Evolutionary conservation across 2,329 filamentous ascomycete genomes (phyloP).

Genomic region (Fusarium keratoplasticum): DNA sequence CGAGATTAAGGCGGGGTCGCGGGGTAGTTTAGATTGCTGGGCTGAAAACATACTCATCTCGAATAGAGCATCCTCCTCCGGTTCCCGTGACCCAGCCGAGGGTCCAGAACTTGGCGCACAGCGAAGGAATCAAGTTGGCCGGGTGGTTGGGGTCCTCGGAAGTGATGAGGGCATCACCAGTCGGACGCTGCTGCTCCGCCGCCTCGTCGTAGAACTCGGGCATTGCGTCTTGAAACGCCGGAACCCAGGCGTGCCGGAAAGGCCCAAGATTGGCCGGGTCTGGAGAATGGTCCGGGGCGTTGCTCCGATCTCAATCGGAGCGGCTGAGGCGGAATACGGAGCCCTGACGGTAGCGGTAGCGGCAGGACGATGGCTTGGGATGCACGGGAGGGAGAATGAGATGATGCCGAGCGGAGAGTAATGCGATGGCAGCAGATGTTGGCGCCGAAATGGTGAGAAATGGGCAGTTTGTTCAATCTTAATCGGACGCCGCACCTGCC

Average conservation of each 20-base stretch:
- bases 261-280: conserved; percentile 11
- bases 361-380: conserved; percentile 12
- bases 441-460: conserved; percentile 13
- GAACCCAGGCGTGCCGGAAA: conserved; percentile 14
- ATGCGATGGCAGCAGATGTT: conserved; percentile 15
- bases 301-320: conserved; percentile 19
- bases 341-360: conserved; percentile 9
- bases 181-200: conserved; percentile 24
- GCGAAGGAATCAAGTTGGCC: conserved; percentile 91
- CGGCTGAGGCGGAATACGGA: conserved; percentile 27
- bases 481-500: conserved; percentile 26
- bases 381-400: conserved; percentile 31
- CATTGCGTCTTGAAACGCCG: conserved; percentile 9
- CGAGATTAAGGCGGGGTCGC: conserved; percentile 26
- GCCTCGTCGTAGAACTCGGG: conserved; percentile 31
- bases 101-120: conserved; percentile 96
- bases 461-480: conserved; percentile 31
- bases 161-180: conserved; percentile 59
- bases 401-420: conserved; percentile 19
- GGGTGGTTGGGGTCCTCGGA: conserved; percentile 84
- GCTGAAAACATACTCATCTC: conserved; percentile 64
- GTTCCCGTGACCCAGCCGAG: conserved; percentile 95
- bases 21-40: conserved; percentile 7
- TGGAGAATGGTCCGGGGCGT: background rate
- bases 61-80: conserved; percentile 83